Conservation (phyloP, 768 basidiomycete species). For the Boletus tomentosulus region DNA sequence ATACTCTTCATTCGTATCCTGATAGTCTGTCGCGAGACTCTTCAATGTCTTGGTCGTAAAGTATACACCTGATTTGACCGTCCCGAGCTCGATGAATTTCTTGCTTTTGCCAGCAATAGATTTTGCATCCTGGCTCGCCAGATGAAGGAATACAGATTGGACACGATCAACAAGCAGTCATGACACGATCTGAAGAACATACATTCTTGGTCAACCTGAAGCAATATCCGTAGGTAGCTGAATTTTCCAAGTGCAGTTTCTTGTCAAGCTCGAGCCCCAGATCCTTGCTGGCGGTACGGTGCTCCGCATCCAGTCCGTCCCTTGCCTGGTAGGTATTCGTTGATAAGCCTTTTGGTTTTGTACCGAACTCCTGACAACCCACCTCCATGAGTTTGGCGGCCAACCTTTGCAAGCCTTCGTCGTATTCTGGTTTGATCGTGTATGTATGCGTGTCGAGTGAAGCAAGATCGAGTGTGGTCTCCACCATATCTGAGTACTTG, state of each 20-base stretch:
- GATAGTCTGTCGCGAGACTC: slow-evolving; percentile 65
- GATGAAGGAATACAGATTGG: not conserved
- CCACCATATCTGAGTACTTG: slow-evolving; percentile 91
- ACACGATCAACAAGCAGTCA: not conserved
- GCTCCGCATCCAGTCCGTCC: slow-evolving; percentile 81
- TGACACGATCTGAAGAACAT: slow-evolving; percentile 21
- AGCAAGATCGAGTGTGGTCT: slow-evolving; percentile 89
- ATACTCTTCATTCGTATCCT: slow-evolving; percentile 65
- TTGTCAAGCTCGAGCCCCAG: slow-evolving; percentile 85
- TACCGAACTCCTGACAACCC: not conserved
- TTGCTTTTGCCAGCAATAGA: slow-evolving; percentile 50
- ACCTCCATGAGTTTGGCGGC: slow-evolving; percentile 63
- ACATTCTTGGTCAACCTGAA: slow-evolving; percentile 92
- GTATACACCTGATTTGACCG: slow-evolving; percentile 80
- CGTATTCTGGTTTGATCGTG: slow-evolving; percentile 90
- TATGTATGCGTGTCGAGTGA: slow-evolving; percentile 83
- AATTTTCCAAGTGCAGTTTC: slow-evolving; percentile 94
- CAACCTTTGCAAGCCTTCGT: slow-evolving; percentile 65
- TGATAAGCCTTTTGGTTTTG: not conserved
- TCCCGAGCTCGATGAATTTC: slow-evolving; percentile 79
- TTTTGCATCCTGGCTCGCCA: slow-evolving; percentile 66
- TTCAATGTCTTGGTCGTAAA: slow-evolving; percentile 82
- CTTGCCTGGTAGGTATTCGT: slow-evolving; percentile 41
- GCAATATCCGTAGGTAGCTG: slow-evolving; percentile 84
- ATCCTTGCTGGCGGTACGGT: slow-evolving; percentile 61